Percentiles rank a stretch among this genome's conserved stretches.
phyloP scores from a whole-genome alignment of 2,329 filamentous ascomycete species.

The Ophiostoma perfectum region DNA sequence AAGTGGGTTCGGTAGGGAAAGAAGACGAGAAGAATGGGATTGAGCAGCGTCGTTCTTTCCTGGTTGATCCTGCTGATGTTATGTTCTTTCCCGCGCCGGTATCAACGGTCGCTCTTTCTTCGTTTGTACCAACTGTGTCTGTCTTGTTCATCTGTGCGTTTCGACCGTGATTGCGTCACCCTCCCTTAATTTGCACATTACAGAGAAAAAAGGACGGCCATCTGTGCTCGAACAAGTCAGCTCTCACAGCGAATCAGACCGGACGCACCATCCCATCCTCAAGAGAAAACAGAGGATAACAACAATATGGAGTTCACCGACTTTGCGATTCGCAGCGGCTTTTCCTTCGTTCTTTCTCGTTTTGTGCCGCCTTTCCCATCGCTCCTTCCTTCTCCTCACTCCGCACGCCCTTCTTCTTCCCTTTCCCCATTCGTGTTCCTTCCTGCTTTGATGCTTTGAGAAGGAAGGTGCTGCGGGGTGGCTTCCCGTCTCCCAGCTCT shows the following conservation, averaged over 20 bases:
- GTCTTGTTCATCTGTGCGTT: too few relatives aligned
- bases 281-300: too few relatives aligned
- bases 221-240: too few relatives aligned
- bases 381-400: constrained; percentile 4
- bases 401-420: not conserved
- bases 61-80: too few relatives aligned
- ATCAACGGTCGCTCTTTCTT: not conserved
- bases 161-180: too few relatives aligned
- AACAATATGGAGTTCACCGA: not conserved
- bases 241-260: too few relatives aligned
- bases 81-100: not conserved
- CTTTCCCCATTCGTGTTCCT: not conserved
- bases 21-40: not conserved
- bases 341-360: not conserved
- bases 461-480: not conserved
- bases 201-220: too few relatives aligned
- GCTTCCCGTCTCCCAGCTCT: not conserved
- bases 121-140: not conserved
- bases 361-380: not conserved
- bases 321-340: constrained; percentile 5
- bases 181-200: too few relatives aligned
- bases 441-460: not conserved
- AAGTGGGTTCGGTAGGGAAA: not conserved
- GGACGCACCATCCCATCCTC: too few relatives aligned
- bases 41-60: not conserved